phyloP scores from a whole-genome alignment of 2,329 filamentous ascomycete species.

The Aspergillaceae sp. region DNA sequence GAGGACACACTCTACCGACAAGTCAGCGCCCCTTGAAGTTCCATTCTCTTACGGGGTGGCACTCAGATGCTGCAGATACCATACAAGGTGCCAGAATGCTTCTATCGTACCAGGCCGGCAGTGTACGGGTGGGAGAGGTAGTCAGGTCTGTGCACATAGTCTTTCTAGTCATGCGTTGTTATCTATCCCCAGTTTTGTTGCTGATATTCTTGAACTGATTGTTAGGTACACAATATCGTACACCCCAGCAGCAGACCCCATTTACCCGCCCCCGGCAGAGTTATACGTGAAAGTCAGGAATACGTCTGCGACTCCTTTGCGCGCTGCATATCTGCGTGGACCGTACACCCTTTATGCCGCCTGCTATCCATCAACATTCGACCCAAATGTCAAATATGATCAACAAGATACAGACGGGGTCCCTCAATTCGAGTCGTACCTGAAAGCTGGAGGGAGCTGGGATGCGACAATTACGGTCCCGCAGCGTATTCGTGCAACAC shows the following conservation, averaged over 20 bases:
- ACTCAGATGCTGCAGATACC: slow-evolving; percentile 13
- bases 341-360: slow-evolving; percentile 86
- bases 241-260: slow-evolving; percentile 77
- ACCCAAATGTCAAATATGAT: slow-evolving; percentile 70
- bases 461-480: slow-evolving; percentile 71
- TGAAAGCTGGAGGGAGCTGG: slow-evolving; percentile 90
- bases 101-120: slow-evolving; percentile 81
- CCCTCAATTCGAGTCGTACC: slow-evolving; percentile 89
- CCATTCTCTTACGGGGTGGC: slow-evolving; percentile 29
- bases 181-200: neutral
- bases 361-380: slow-evolving; percentile 73
- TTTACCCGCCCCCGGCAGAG: slow-evolving; percentile 72
- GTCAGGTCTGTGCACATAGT: slow-evolving; percentile 55
- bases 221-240: slow-evolving; percentile 74
- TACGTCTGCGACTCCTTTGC: slow-evolving; percentile 77
- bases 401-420: slow-evolving; percentile 62
- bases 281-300: slow-evolving; percentile 87
- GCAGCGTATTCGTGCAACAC: slow-evolving; percentile 60
- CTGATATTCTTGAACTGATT: slow-evolving; percentile 3
- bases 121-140: slow-evolving; percentile 88
- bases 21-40: slow-evolving; percentile 19
- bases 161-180: neutral
- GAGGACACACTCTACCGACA: slow-evolving; percentile 13
- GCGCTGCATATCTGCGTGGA: slow-evolving; percentile 92
- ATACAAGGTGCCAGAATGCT: slow-evolving; percentile 54